Base-by-base conservation (phyloP, 495 filamentous ascomycete genomes). In the Aspergillus affinis region DNA sequence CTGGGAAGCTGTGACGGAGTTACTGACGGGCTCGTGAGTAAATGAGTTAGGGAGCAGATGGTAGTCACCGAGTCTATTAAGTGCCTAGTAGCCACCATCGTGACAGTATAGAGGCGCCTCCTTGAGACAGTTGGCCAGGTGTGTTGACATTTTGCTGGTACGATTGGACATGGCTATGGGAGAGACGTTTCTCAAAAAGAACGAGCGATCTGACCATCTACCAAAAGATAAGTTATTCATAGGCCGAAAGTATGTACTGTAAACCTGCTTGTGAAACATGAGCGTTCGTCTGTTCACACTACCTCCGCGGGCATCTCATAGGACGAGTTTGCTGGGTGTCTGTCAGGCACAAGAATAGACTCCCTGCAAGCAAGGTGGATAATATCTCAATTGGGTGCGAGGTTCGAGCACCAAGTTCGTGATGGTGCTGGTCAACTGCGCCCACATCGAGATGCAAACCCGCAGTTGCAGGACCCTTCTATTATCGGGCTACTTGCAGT, bases 51-150 rank as follows among this genome's bases (percentile, higher is more conserved):
- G 30, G 30, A 54, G 52, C 30, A 54, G 36, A 54, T 54, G 30
- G 52, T 44, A 54, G 52, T 23, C 30, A 54, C 52, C 30, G 18
- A 54, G 52, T 54, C 52, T 54, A 54, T 44, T 41, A 54, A 54
- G 52, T 21, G 45, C 52, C 52, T 54, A 44, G 52, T 54, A 54
- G 52, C 23, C 52, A 54, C 30, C 52, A 54, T 41, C 21, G 23
- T 54, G 52, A 44, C 30, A 54, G 30, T 10, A 54, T 23, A 54
- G 52, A 44, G 52, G 20, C 52, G 17, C 30, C 52, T 41, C 52
- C 29, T 54, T 54, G 27, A 54, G 36, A 54, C 19, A 44, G 52
- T 54, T 54, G 29, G 30, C 10, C 45, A 54, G 52, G 52, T 54
- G 52, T 41, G 30, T 54, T 54, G 20, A 21, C 29, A 29, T 54